Percentiles rank a stretch among this genome's conserved stretches.
These are phyloP conservation scores for Dictyostelium intermedium DNA, from an alignment of 78 protist genomes.

Conservation along the genomic window DNA sequence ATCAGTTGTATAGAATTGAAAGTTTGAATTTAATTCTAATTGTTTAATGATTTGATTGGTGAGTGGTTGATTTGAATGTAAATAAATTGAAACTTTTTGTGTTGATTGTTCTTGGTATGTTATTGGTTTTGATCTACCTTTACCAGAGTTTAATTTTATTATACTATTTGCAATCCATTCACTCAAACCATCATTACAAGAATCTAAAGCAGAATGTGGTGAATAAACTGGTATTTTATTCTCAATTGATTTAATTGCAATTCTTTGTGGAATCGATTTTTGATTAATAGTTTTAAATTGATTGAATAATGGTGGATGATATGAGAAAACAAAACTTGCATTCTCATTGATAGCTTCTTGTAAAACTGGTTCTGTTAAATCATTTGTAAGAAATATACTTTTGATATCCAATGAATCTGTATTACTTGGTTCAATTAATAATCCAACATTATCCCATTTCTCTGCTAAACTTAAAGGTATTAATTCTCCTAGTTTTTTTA, in stretches of 20 bases:
- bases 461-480: conserved; percentile 63
- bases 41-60: background rate
- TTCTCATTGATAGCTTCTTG: conserved; percentile 69
- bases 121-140: background rate
- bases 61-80: background rate
- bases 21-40: background rate
- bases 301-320: conserved; percentile 85
- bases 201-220: conserved; percentile 85
- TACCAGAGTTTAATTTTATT: background rate
- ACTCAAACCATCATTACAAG: conserved; percentile 78
- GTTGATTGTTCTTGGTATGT: background rate
- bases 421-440: conserved; percentile 74
- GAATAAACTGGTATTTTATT: conserved; percentile 76
- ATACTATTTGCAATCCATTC: conserved; percentile 78
- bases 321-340: conserved; percentile 59
- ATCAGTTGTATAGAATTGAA: background rate
- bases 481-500: background rate
- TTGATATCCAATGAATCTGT: background rate
- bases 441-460: conserved; percentile 90
- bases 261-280: conserved; percentile 50
- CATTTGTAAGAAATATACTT: conserved; percentile 75
- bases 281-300: conserved; percentile 68
- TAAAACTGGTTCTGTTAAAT: conserved; percentile 82
- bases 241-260: conserved; percentile 71
- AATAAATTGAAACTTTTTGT: background rate